These are phyloP conservation scores for Tolypocladium pustulatum DNA, from an alignment of 2,329 filamentous ascomycete species.

Conservation along the genomic window DNA sequence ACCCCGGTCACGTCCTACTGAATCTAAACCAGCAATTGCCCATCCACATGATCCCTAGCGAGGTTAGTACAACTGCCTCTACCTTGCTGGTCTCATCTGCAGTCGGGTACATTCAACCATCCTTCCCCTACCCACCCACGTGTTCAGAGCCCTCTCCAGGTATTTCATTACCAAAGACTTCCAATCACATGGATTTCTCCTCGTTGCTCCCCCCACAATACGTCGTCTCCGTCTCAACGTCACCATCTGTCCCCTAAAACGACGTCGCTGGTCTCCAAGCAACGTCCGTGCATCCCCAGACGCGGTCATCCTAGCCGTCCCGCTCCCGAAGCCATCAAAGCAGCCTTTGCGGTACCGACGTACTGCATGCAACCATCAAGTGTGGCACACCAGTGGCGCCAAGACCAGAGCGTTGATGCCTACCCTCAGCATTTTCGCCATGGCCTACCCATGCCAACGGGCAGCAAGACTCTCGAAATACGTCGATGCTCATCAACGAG, in stretches of 20 bases:
- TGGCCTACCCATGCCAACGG: background rate
- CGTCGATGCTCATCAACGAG: background rate
- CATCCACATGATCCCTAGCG: background rate
- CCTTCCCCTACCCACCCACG: background rate
- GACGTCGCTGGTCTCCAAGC: background rate
- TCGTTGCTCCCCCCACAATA: background rate
- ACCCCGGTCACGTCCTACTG: background rate
- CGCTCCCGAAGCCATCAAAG: background rate
- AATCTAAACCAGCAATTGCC: background rate
- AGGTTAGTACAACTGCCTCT: background rate
- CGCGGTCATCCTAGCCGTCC: background rate
- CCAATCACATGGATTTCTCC: background rate
- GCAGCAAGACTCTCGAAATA: background rate
- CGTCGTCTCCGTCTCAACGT: background rate
- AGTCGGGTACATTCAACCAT: background rate
- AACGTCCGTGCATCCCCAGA: background rate
- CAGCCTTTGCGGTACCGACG: background rate
- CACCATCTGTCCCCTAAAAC: background rate
- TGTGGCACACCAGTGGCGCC: background rate
- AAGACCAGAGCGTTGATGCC: background rate
- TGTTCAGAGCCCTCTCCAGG: background rate
- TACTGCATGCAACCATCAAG: background rate
- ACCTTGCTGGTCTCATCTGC: background rate
- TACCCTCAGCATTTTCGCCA: background rate
- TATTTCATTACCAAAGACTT: background rate